Conservation (phyloP, 805 yeast species). For the Hemisphaericaspora nanyangensis region DNA sequence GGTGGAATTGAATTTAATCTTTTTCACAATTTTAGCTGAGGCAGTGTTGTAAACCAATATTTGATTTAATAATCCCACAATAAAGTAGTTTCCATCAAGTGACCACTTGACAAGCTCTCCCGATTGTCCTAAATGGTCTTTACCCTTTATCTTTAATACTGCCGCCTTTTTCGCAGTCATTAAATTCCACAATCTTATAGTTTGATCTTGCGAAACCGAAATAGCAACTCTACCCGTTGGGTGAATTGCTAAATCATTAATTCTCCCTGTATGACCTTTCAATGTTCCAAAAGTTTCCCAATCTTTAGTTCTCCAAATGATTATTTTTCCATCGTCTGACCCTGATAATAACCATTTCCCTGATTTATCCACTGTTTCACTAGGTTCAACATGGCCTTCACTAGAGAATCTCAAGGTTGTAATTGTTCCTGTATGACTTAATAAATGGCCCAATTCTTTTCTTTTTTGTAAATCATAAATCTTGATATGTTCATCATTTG, state of each 20-base stretch:
- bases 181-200: slow-evolving; percentile 87
- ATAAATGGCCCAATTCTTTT: slow-evolving; percentile 85
- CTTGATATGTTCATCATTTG: slow-evolving; percentile 93
- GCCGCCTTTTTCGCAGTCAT: slow-evolving; percentile 97
- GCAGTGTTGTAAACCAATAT: slow-evolving; percentile 63
- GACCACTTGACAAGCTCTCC: slow-evolving; percentile 70
- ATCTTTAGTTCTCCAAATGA: slow-evolving; percentile 93
- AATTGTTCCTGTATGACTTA: slow-evolving; percentile 87
- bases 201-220: slow-evolving; percentile 80
- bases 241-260: slow-evolving; percentile 85
- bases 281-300: slow-evolving; percentile 90
- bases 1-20: slow-evolving; percentile 49
- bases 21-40: slow-evolving; percentile 54
- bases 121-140: slow-evolving; percentile 61
- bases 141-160: slow-evolving; percentile 64
- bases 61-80: slow-evolving; percentile 69
- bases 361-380: slow-evolving; percentile 29
- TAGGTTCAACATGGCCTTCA: slow-evolving; percentile 26
- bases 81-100: slow-evolving; percentile 61
- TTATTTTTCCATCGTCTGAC: slow-evolving; percentile 84
- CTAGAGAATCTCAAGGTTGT: slow-evolving; percentile 70
- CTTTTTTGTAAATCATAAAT: slow-evolving; percentile 92
- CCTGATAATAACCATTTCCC: slow-evolving; percentile 91
- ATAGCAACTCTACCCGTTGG: slow-evolving; percentile 88
- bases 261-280: slow-evolving; percentile 83